A percentile compares a stretch with the other conserved stretches of the same genome.
Evolutionary conservation across 352 stramenopile species (phyloP).

Genomic region (Phytopythium ostracodes): DNA sequence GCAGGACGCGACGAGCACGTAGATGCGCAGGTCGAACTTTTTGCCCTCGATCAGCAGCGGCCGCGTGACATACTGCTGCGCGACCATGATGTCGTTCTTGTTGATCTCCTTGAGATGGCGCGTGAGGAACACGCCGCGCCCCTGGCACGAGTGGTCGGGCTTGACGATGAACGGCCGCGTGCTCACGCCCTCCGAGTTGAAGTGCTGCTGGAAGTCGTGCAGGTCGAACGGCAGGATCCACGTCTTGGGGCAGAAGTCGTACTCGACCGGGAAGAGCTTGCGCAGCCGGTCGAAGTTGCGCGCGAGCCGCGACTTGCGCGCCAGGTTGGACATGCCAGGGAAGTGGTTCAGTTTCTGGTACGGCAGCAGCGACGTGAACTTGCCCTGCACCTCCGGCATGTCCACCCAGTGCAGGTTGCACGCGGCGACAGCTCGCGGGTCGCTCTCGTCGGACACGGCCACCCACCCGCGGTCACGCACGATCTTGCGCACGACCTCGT

Average conservation of each 20-base stretch:
- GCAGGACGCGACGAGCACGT: conserved; percentile 87
- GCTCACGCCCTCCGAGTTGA: conserved; percentile 85
- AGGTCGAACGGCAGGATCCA: conserved; percentile 96
- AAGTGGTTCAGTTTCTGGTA: conserved; percentile 97
- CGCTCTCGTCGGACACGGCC: conserved; percentile 67
- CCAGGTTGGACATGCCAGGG: conserved; percentile 93
- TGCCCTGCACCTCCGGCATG: conserved; percentile 86
- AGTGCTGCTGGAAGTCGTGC: conserved; percentile 90
- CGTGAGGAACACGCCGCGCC: conserved; percentile 95
- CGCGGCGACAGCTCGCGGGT: conserved; percentile 49
- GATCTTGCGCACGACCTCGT: conserved; percentile 83
- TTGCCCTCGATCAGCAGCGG: conserved; percentile 81
- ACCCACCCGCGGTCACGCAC: conserved; percentile 71
- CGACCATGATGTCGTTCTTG: conserved; percentile 79
- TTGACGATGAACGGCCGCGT: conserved; percentile 96
- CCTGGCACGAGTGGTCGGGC: conserved; percentile 85
- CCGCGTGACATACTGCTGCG: conserved; percentile 81
- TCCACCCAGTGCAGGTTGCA: conserved; percentile 97
- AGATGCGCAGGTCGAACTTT: conserved; percentile 94
- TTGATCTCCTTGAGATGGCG: conserved; percentile 89
- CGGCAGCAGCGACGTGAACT: conserved; percentile 85
- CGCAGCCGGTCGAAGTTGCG: conserved; percentile 96
- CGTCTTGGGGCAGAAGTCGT: conserved; percentile 93
- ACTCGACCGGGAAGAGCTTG: conserved; percentile 92
- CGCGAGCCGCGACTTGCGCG: conserved; percentile 93